These are phyloP conservation scores for Chaetomiaceae sp. DNA, from an alignment of 2,329 filamentous ascomycete genomes.

Conservation along the genomic window DNA sequence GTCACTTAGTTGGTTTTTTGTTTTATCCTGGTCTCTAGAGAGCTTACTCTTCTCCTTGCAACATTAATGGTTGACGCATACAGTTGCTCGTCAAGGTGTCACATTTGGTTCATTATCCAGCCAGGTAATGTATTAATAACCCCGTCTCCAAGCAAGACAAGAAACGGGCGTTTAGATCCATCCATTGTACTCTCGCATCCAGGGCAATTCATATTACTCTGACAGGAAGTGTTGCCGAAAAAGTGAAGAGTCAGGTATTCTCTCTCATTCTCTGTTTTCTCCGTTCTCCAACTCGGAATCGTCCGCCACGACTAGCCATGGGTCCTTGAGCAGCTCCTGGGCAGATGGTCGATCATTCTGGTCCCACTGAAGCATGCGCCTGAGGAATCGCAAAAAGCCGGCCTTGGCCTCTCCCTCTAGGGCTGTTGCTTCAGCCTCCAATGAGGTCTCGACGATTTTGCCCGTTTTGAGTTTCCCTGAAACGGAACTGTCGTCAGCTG, in stretches of 20 bases:
- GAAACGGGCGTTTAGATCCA: no score
- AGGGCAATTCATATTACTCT: no score
- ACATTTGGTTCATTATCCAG: no score
- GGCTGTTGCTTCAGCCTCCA: slow-evolving; percentile 8
- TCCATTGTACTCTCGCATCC: no score
- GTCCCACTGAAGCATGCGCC: slow-evolving; percentile 14
- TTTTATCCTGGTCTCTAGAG: no score
- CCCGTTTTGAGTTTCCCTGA: slow-evolving; percentile 2
- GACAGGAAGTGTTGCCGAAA: no score
- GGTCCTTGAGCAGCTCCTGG: slow-evolving; percentile 8
- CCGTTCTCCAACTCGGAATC: slow-evolving; percentile 48
- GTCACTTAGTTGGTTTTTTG: no score
- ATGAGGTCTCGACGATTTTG: background rate
- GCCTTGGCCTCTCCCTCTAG: slow-evolving; percentile 5
- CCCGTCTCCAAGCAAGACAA: no score
- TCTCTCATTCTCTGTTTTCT: background rate
- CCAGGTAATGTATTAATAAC: no score
- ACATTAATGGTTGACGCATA: no score
- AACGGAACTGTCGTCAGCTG: background rate
- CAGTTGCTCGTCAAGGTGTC: no score
- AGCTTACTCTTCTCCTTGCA: no score
- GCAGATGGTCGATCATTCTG: slow-evolving; percentile 5
- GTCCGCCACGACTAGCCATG: slow-evolving; percentile 33
- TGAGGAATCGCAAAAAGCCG: slow-evolving; percentile 6
- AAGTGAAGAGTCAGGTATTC: background rate